Percentiles rank a stretch among this genome's conserved stretches.
Evolutionary conservation across 106 monocot species (phyloP).

Genomic region (Dendrobium catenatum): DNA sequence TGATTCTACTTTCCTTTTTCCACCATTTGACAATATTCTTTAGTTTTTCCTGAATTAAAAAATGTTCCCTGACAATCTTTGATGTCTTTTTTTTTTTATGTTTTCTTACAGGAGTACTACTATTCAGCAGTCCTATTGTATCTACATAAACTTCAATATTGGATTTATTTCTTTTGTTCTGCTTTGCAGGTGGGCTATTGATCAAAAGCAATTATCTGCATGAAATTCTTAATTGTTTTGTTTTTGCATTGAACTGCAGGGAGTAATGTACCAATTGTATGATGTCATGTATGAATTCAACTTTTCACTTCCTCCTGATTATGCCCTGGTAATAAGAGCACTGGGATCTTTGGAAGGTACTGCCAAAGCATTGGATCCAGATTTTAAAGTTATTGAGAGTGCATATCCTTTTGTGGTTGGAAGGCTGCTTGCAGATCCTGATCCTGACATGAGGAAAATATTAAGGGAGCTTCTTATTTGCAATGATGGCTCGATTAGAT

Average conservation of each 20-base stretch:
- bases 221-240: neutral
- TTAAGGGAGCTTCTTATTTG: slow-evolving; percentile 76
- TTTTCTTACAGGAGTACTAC: too few species aligned
- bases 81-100: too few species aligned
- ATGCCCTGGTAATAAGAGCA: slow-evolving; percentile 89
- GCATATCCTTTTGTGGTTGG: slow-evolving; percentile 96
- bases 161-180: neutral
- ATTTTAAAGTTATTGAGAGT: slow-evolving; percentile 91
- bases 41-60: too few species aligned
- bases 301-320: slow-evolving; percentile 90
- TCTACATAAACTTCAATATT: neutral
- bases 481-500: slow-evolving; percentile 82
- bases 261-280: slow-evolving; percentile 82
- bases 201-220: neutral
- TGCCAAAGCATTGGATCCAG: slow-evolving; percentile 93
- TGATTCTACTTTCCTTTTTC: too few species aligned
- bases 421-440: slow-evolving; percentile 78
- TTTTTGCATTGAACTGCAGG: slow-evolving; percentile 26
- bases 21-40: too few species aligned
- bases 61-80: too few species aligned
- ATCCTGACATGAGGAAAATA: slow-evolving; percentile 90
- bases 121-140: too few species aligned
- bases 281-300: slow-evolving; percentile 97
- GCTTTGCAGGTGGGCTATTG: neutral
- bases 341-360: slow-evolving; percentile 96